A percentile compares a stretch with the other conserved stretches of the same genome.
Conservation (phyloP, 164 flowering plant genomes). For the Hamamelis virginiana region DNA sequence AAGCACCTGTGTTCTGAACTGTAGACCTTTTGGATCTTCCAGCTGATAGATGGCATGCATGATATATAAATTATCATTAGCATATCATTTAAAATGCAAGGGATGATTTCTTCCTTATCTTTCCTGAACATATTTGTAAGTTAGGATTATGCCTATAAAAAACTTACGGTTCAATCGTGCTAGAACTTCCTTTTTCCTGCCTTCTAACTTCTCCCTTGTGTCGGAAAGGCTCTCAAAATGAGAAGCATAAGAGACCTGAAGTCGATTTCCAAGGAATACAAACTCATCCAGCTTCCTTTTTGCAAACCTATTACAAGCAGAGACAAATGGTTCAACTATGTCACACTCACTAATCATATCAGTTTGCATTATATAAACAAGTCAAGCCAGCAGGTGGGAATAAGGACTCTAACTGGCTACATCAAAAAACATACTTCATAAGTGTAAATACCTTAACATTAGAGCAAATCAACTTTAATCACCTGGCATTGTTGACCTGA, state of each 20-base stretch:
- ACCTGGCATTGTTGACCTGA: slow-evolving; percentile 81
- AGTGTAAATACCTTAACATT: too few relatives aligned
- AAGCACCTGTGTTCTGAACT: slow-evolving; percentile 9
- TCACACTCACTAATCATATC: not conserved
- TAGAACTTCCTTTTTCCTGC: slow-evolving; percentile 78
- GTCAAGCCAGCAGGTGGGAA: not conserved
- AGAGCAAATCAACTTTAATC: not conserved
- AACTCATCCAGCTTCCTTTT: slow-evolving; percentile 85
- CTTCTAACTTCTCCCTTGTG: slow-evolving; percentile 80
- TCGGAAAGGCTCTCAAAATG: slow-evolving; percentile 75
- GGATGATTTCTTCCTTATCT: not conserved
- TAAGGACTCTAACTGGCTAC: not conserved
- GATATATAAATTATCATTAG: not conserved
- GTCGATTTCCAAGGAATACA: slow-evolving; percentile 74
- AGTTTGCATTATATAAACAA: not conserved
- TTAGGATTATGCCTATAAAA: not conserved
- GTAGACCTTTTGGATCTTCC: slow-evolving; percentile 39
- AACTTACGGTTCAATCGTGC: slow-evolving; percentile 69
- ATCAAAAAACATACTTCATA: too few relatives aligned
- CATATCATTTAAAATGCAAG: not conserved
- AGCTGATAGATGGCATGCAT: slow-evolving; percentile 34
- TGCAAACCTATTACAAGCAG: slow-evolving; percentile 62
- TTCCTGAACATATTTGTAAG: not conserved
- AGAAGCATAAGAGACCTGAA: slow-evolving; percentile 86
- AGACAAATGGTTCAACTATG: not conserved